phyloP scores from a whole-genome alignment of 2,329 filamentous ascomycete species.

The Calonectria pseudoreteaudii region DNA sequence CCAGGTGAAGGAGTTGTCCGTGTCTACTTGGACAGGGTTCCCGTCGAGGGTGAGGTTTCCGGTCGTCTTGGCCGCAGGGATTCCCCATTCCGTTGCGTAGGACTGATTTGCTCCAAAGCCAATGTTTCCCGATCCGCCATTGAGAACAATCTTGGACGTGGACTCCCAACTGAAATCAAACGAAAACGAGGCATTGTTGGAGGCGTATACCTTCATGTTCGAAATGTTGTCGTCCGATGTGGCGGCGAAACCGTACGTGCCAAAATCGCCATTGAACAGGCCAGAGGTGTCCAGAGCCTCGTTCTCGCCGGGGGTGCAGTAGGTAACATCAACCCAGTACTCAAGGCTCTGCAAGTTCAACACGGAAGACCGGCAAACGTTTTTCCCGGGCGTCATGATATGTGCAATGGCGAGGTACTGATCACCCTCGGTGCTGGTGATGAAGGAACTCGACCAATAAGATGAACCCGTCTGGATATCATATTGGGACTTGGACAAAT shows the following conservation, averaged over 20 bases:
- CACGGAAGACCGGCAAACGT: neutral
- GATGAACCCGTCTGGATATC: neutral
- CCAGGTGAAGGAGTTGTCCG: slow-evolving; percentile 8
- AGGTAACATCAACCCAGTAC: slow-evolving; percentile 7
- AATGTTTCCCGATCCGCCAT: neutral
- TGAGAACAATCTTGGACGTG: neutral
- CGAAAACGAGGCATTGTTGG: neutral
- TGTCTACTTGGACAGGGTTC: neutral
- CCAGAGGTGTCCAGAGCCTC: neutral
- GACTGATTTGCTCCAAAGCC: neutral
- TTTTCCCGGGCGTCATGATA: neutral
- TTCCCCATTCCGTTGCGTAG: slow-evolving; percentile 14
- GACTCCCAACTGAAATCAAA: slow-evolving; percentile 7
- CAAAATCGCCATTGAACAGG: neutral
- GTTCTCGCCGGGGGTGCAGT: neutral
- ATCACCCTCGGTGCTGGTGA: neutral
- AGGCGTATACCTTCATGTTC: neutral
- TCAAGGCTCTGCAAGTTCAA: neutral
- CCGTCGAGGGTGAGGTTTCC: neutral
- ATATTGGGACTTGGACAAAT: slow-evolving; percentile 1
- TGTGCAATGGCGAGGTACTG: slow-evolving; percentile 13
- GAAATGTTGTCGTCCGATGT: slow-evolving; percentile 1
- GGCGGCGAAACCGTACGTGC: neutral
- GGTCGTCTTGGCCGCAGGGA: neutral
- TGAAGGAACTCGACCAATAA: slow-evolving; percentile 11